Conservation (phyloP, 805 yeast genomes). For the Candida stauntonica region DNA sequence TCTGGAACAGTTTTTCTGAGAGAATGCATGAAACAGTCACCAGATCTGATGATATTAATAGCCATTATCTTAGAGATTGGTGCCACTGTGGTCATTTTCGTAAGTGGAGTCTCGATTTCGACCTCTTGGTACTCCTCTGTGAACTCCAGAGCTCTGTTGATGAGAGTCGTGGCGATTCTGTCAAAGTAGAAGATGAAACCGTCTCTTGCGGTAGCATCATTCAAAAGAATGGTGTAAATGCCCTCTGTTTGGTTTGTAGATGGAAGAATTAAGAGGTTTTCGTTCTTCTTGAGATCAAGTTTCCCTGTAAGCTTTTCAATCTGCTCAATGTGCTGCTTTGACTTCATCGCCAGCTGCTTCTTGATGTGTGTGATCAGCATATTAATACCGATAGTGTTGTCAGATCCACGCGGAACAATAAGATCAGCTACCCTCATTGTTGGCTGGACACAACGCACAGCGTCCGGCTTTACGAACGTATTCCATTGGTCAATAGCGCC, state of each 20-base stretch:
- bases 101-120: constrained; percentile 41
- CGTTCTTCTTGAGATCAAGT: constrained; percentile 23
- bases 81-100: constrained; percentile 26
- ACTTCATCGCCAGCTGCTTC: constrained; percentile 63
- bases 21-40: constrained; percentile 86
- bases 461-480: constrained; percentile 86
- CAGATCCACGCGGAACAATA: constrained; percentile 87
- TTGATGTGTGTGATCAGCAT: constrained; percentile 76
- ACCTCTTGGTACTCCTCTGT: constrained; percentile 34
- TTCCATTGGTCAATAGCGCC: constrained; percentile 92
- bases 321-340: constrained; percentile 61
- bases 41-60: constrained; percentile 80
- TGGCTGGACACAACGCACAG: constrained; percentile 68
- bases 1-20: constrained; percentile 74
- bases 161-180: constrained; percentile 67
- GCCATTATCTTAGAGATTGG: constrained; percentile 54
- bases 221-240: constrained; percentile 65
- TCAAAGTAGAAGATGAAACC: constrained; percentile 87
- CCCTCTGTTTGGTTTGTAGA: constrained; percentile 64
- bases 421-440: constrained; percentile 79
- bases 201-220: constrained; percentile 51
- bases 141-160: constrained; percentile 64
- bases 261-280: constrained; percentile 28
- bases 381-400: constrained; percentile 73
- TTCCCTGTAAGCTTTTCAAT: constrained; percentile 52